Percentiles rank a stretch among this genome's conserved stretches.
Evolutionary conservation across 2,329 filamentous ascomycete species (phyloP).

Genomic region (Emericellopsis cladophorae): DNA sequence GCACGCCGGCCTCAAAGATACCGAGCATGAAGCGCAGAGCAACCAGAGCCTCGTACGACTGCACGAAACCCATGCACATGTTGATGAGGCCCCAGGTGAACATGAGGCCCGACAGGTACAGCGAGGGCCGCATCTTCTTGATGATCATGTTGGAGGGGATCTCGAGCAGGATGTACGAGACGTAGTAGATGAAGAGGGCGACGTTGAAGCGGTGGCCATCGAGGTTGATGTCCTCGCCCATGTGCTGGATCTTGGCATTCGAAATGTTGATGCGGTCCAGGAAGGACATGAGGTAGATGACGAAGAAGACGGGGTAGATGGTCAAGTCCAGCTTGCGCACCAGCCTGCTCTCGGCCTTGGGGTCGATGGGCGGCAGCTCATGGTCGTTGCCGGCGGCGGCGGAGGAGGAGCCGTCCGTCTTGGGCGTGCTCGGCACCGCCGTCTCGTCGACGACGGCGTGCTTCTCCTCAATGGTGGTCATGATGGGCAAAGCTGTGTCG

Average conservation of each 20-base stretch:
- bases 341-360: constrained; percentile 19
- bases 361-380: constrained; percentile 11
- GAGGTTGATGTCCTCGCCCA: constrained; percentile 27
- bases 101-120: constrained; percentile 23
- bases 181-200: constrained; percentile 23
- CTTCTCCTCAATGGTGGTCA: neutral
- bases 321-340: constrained; percentile 26
- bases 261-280: constrained; percentile 32
- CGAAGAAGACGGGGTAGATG: constrained; percentile 25
- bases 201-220: constrained; percentile 28
- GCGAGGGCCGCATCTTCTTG: constrained; percentile 24
- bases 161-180: constrained; percentile 30
- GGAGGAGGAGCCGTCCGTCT: neutral
- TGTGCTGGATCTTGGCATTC: constrained; percentile 31
- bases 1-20: constrained; percentile 27
- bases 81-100: constrained; percentile 25
- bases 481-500: too few relatives aligned
- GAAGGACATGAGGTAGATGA: constrained; percentile 26
- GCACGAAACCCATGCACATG: constrained; percentile 23
- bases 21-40: constrained; percentile 24
- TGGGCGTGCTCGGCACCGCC: neutral
- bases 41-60: constrained; percentile 17
- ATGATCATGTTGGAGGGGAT: constrained; percentile 33
- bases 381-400: too few relatives aligned
- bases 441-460: neutral